These are phyloP conservation scores for Cyclotella cryptica DNA, from an alignment of 108 stramenopile genomes.

Conservation along the genomic window DNA sequence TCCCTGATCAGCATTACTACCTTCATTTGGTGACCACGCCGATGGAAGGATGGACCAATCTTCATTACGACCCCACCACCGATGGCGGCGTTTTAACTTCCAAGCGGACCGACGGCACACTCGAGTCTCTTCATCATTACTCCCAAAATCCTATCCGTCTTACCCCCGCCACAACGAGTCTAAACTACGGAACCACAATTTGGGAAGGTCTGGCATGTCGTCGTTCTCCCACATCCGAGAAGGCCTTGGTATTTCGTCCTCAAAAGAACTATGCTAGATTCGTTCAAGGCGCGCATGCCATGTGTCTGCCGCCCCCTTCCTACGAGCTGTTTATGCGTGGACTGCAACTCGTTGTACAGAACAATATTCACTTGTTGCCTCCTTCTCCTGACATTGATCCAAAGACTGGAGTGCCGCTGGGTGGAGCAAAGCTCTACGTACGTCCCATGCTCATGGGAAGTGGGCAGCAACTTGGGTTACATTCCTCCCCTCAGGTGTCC, in stretches of 20 bases:
- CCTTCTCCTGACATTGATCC: slow-evolving; percentile 63
- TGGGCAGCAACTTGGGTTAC: slow-evolving; percentile 80
- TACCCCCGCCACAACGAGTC: slow-evolving; percentile 72
- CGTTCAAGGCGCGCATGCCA: slow-evolving; percentile 66
- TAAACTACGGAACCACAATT: slow-evolving; percentile 88
- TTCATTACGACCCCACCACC: slow-evolving; percentile 67
- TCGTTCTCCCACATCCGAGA: slow-evolving; percentile 61
- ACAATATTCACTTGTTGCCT: slow-evolving; percentile 74
- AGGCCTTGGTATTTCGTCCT: slow-evolving; percentile 78
- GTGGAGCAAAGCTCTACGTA: slow-evolving; percentile 81
- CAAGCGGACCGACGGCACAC: neutral
- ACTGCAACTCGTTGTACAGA: slow-evolving; percentile 65
- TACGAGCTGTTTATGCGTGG: slow-evolving; percentile 75
- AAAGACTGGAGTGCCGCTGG: slow-evolving; percentile 30
- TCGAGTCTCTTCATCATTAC: slow-evolving; percentile 63
- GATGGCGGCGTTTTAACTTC: slow-evolving; percentile 64
- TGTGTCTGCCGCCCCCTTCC: slow-evolving; percentile 75
- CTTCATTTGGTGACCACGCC: slow-evolving; percentile 71
- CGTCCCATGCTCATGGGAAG: slow-evolving; percentile 61
- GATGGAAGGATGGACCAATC: slow-evolving; percentile 64
- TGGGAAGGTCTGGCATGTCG: slow-evolving; percentile 90
- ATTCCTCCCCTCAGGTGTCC: slow-evolving; percentile 71
- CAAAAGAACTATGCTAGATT: slow-evolving; percentile 79
- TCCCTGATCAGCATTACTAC: slow-evolving; percentile 74
- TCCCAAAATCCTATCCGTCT: slow-evolving; percentile 57